A percentile compares a stretch with the other conserved stretches of the same genome.
Conservation (phyloP, 495 filamentous ascomycete species). For the Neurospora sp. region DNA sequence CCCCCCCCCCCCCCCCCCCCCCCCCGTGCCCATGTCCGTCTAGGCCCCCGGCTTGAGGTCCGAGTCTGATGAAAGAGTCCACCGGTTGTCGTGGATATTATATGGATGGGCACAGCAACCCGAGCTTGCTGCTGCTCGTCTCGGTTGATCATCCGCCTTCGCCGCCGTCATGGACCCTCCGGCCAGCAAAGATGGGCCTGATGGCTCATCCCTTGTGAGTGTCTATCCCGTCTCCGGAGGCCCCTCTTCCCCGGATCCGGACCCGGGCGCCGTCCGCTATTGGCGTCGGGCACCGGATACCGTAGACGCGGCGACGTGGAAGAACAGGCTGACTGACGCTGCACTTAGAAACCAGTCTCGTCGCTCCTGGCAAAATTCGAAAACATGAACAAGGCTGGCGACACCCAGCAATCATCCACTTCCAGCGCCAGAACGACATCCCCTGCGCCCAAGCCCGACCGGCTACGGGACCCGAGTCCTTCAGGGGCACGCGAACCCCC, state of each 20-base stretch:
- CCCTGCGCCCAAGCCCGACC: constrained; percentile 27
- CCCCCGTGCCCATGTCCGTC: not conserved
- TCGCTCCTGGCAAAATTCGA: constrained; percentile 90
- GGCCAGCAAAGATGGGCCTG: constrained; percentile 32
- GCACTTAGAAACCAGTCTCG: constrained; percentile 63
- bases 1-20: not conserved
- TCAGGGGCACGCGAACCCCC: constrained; percentile 39
- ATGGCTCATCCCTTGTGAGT: constrained; percentile 53
- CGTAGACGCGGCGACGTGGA: not conserved
- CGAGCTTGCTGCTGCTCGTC: constrained; percentile 18
- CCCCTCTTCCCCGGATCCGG: not conserved
- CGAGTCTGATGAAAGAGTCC: constrained; percentile 14
- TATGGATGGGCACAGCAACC: constrained; percentile 17
- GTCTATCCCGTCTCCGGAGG: not conserved
- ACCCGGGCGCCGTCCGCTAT: not conserved
- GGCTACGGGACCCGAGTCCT: constrained; percentile 35
- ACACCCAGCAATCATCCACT: constrained; percentile 10
- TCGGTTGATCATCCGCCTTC: constrained; percentile 10
- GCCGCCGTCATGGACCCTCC: constrained; percentile 31
- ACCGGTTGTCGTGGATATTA: constrained; percentile 16
- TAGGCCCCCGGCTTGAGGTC: not conserved
- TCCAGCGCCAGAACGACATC: constrained; percentile 23
- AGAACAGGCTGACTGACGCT: constrained; percentile 13
- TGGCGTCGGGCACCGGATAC: not conserved
- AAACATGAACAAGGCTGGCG: constrained; percentile 55